Base-by-base conservation (phyloP, 495 filamentous ascomycete genomes). In the Cudoniella acicularis region DNA sequence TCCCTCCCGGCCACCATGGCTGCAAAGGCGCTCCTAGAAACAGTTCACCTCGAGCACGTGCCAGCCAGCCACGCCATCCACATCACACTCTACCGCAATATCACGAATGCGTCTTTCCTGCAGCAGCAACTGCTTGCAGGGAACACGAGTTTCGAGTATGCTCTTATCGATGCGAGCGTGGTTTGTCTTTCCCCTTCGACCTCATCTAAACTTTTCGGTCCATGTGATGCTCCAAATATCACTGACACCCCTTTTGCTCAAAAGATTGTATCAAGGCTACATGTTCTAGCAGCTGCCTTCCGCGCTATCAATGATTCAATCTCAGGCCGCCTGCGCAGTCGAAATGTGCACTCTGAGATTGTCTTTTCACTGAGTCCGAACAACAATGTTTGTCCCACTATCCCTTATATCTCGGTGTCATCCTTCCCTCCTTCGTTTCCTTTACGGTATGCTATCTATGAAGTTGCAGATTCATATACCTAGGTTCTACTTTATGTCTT, bases 311-410 rank as follows among this genome's bases (percentile, higher is more conserved):
- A 87, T 62, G 82, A 86, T 62, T 73, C 81, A 26, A 55, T 84
- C 16, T 68, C 63, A 43, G 74, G 75, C 0, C 81, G 83, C 21
- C 73, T 93, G 26, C 86, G 83, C 63, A 94, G 90, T 22, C 82
- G 86, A 36, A 98, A 96, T 67, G 86, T 97, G 10, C 94, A 98
- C 65, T 94, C 92, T 0, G 94, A 98, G 70, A 89, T 91, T 57
- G 92, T 99, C 1, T 89, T 89, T 64, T 85, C 84, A 11, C 74
- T 99, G 10, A 89, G 83, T 52, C 80, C 87, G 0, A 90, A 88
- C 50, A 97, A 93, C 62, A 98, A 98, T 73, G 92, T 56, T 45
- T 18, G 67, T 67, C 6, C 46, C 23, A 56, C 48, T 43, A 10
- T 6, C n/a, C 18, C 49, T 62, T 45, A 61, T 52, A 17, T 57